These are phyloP conservation scores for Salix caprea DNA, from an alignment of 345 rosid genomes.

Conservation along the genomic window DNA sequence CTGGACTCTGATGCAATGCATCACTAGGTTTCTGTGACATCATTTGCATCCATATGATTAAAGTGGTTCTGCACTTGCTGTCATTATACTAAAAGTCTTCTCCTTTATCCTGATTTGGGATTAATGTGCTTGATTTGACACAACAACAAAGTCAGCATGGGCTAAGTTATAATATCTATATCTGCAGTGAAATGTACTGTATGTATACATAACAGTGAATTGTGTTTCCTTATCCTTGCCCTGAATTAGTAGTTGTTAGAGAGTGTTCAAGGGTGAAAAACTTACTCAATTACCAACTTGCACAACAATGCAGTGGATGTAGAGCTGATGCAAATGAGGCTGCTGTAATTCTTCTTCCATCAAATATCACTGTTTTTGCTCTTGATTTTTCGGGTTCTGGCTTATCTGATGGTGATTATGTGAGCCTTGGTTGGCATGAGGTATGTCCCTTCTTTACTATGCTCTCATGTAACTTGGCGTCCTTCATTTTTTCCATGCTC, in stretches of 20 bases:
- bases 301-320: slow-evolving; percentile 27
- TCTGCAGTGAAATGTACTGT: not conserved
- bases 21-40: not conserved
- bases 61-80: not conserved
- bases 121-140: not conserved
- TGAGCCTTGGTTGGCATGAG: slow-evolving; percentile 42
- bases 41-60: not conserved
- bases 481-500: slow-evolving; percentile 6
- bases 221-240: not conserved
- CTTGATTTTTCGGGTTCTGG: slow-evolving; percentile 38
- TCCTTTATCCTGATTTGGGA: not conserved
- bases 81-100: not conserved
- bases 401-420: slow-evolving; percentile 35
- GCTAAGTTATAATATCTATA: not conserved
- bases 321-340: slow-evolving; percentile 37
- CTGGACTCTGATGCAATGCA: not conserved
- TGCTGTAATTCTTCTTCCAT: slow-evolving; percentile 34
- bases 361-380: slow-evolving; percentile 32
- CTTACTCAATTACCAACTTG: slow-evolving; percentile 19
- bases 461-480: not conserved
- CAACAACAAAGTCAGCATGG: not conserved
- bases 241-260: not conserved
- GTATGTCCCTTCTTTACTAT: slow-evolving; percentile 9
- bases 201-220: not conserved
- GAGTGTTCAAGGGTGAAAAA: slow-evolving; percentile 11